Base-by-base conservation (phyloP, 371 early-diverging fungal species). In the Rhizomucor pusillus region DNA sequence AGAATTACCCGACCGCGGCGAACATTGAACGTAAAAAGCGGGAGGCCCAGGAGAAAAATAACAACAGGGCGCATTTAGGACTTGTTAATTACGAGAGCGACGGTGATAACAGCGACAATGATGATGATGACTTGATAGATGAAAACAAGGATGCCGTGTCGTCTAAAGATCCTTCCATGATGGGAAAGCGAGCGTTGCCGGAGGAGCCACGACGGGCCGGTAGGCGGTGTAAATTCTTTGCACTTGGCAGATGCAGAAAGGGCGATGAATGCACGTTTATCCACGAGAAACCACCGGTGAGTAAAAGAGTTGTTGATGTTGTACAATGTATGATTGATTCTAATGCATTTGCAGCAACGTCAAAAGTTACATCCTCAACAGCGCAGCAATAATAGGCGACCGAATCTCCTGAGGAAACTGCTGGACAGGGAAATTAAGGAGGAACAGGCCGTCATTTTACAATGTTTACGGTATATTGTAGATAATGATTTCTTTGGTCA, bases 1-100 rank as follows among this genome's bases (percentile, higher is more conserved):
- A 73, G 54, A 79, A 73, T 16, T 90, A 80, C 71, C 90, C 90
- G 5, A 83, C 81, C 11, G 67, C 80, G 50, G 71, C 55, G 1
- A 88, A 86, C 63, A 60, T 87, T 1, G 70, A 52, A 19, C 56
- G 71, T 40, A 47, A 56, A 52, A 29, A 24, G 13, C 35, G 52
- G 22, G 45, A 50, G n/a, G 43, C 33, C 35, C 20, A 50, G 20
- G 47, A 59, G 19, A 58, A 64, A 24, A 41, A 57, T 2, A 53
- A 61, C 29, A 34, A 39, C n/a, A n/a, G n/a, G n/a, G n/a, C n/a
- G n/a, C n/a, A n/a, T n/a, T n/a, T n/a, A n/a, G n/a, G n/a, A n/a
- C n/a, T 65, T 35, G 56, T 47, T 47, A 66, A 60, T 33, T 56
- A 73, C 65, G 71, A 68, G 55, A 52, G 58, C 50, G 58, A 51